These are phyloP conservation scores for Phytopythium ostracodes DNA, from an alignment of 352 stramenopile species.

Conservation along the genomic window DNA sequence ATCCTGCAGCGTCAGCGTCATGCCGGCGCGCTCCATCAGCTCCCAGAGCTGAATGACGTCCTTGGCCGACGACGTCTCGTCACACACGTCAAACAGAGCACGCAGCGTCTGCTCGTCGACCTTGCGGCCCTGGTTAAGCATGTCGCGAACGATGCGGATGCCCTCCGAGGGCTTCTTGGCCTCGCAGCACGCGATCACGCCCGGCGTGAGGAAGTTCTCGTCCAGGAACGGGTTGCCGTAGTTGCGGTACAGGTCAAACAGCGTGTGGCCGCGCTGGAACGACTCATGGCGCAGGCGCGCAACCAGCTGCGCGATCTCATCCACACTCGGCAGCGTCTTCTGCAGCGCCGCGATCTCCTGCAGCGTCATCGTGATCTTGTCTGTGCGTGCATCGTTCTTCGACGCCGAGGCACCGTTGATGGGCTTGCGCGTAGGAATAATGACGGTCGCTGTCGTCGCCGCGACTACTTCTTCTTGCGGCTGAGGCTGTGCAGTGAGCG, in stretches of 20 bases:
- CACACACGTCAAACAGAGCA: slow-evolving; percentile 66
- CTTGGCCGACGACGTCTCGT: slow-evolving; percentile 54
- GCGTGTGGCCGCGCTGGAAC: slow-evolving; percentile 67
- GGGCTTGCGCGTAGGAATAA: not conserved
- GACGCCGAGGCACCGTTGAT: not conserved
- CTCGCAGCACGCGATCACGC: slow-evolving; percentile 75
- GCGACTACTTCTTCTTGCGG: not conserved
- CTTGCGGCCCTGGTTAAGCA: slow-evolving; percentile 82
- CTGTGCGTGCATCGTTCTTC: slow-evolving; percentile 9
- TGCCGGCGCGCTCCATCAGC: slow-evolving; percentile 59
- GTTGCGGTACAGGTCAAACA: slow-evolving; percentile 86
- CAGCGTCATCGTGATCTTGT: slow-evolving; percentile 73
- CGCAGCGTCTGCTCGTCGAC: slow-evolving; percentile 71
- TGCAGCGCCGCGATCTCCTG: slow-evolving; percentile 71
- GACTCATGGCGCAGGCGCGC: slow-evolving; percentile 59
- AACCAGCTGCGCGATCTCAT: slow-evolving; percentile 58
- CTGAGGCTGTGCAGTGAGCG: not conserved
- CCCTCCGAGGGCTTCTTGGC: slow-evolving; percentile 67
- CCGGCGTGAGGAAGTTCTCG: slow-evolving; percentile 75
- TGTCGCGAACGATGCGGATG: slow-evolving; percentile 78
- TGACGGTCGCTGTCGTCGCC: not conserved
- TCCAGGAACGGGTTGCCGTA: slow-evolving; percentile 83
- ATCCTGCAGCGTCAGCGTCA: slow-evolving; percentile 50
- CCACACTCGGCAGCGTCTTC: slow-evolving; percentile 65
- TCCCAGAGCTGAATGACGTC: slow-evolving; percentile 69